These are phyloP conservation scores for Tulasnella sp. DNA, from an alignment of 768 basidiomycete genomes.

Conservation along the genomic window DNA sequence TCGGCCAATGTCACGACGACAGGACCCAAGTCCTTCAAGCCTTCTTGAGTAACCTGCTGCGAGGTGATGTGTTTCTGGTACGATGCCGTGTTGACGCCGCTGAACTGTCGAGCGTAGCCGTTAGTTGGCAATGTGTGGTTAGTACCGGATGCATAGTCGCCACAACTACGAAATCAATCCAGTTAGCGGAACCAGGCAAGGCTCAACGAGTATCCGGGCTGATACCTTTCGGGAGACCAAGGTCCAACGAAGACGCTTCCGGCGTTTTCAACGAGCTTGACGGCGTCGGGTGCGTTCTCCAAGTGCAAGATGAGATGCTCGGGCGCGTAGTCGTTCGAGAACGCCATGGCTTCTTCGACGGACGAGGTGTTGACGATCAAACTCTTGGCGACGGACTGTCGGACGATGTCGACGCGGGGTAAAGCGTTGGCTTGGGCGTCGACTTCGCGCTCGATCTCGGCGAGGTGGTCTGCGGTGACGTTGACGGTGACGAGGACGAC, in stretches of 20 bases:
- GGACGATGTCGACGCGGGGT: slow-evolving; percentile 79
- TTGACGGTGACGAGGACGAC: slow-evolving; percentile 82
- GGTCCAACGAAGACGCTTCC: slow-evolving; percentile 95
- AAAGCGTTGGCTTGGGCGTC: slow-evolving; percentile 79
- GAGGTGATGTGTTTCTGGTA: slow-evolving; percentile 99
- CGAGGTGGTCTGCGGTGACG: slow-evolving; percentile 49
- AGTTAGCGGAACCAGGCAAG: background rate
- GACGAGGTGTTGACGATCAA: slow-evolving; percentile 66
- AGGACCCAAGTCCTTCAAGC: slow-evolving; percentile 71
- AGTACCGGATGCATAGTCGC: slow-evolving; percentile 97
- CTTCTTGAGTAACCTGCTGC: slow-evolving; percentile 75
- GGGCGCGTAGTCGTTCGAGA: slow-evolving; percentile 96
- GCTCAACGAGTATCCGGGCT: background rate
- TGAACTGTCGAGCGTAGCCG: slow-evolving; percentile 95
- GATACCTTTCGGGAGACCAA: slow-evolving; percentile 88
- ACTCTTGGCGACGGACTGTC: slow-evolving; percentile 80
- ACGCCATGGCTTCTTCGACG: slow-evolving; percentile 65
- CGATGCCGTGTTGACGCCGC: slow-evolving; percentile 90
- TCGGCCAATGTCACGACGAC: slow-evolving; percentile 83
- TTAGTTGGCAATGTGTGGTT: slow-evolving; percentile 97
- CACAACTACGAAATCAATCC: slow-evolving; percentile 48
- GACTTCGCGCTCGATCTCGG: slow-evolving; percentile 72
- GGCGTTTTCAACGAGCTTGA: slow-evolving; percentile 72
- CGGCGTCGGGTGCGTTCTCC: slow-evolving; percentile 50
- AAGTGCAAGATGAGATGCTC: slow-evolving; percentile 95